phyloP scores from a whole-genome alignment of 1,139 yeast genomes.

The Entelexis paramagnoliae region DNA sequence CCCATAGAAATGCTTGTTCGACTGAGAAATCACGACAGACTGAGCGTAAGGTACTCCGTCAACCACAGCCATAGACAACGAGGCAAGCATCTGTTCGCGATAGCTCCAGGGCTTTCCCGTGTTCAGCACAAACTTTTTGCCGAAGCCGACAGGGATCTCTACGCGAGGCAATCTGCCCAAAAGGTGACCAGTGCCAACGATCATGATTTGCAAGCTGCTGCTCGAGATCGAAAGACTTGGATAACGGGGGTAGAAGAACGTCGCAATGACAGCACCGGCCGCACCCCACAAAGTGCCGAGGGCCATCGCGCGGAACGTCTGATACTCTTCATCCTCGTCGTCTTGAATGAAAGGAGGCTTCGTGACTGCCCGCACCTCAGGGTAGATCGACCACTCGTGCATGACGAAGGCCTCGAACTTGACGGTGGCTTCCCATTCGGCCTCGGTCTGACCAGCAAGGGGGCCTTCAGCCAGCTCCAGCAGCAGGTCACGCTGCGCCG shows the following conservation, averaged over 20 bases:
- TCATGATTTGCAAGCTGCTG: constrained; percentile 43
- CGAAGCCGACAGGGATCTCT: neutral
- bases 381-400: constrained; percentile 41
- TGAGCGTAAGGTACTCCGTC: constrained; percentile 25
- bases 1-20: constrained; percentile 27
- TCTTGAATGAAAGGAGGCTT: neutral
- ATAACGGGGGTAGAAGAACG: constrained; percentile 45
- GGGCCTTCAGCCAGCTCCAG: neutral
- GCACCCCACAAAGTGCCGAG: constrained; percentile 42
- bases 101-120: constrained; percentile 37
- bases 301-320: constrained; percentile 8
- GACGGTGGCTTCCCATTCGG: constrained; percentile 31
- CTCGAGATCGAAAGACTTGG: constrained; percentile 40
- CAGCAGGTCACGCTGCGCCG: neutral
- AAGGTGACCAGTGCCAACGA: constrained; percentile 43
- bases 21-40: constrained; percentile 27
- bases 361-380: constrained; percentile 42
- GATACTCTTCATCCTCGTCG: constrained; percentile 1
- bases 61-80: constrained; percentile 19
- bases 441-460: constrained; percentile 17
- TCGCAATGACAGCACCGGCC: constrained; percentile 46
- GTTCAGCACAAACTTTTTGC: constrained; percentile 17
- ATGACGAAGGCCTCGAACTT: constrained; percentile 35
- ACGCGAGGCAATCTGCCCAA: constrained; percentile 21
- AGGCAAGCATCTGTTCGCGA: constrained; percentile 45